These are phyloP conservation scores for Herpetospermum pedunculosum DNA, from an alignment of 306 rosid genomes.

Conservation along the genomic window DNA sequence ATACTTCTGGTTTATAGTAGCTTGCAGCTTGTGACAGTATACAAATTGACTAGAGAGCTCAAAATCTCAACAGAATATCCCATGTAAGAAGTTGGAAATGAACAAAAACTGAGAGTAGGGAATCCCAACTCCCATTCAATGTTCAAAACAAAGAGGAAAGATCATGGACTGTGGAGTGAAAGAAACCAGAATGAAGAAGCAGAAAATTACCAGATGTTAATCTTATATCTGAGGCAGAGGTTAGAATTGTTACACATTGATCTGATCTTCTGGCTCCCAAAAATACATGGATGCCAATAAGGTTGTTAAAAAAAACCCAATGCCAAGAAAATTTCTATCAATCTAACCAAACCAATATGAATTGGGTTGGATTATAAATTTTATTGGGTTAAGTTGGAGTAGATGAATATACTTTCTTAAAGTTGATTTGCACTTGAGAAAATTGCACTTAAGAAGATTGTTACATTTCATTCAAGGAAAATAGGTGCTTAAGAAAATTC, in stretches of 20 bases:
- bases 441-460: too few species aligned
- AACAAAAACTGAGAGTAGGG: not conserved
- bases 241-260: not conserved
- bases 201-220: not conserved
- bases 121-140: not conserved
- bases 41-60: not conserved
- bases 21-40: not conserved
- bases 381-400: not conserved
- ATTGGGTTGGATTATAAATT: not conserved
- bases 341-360: not conserved
- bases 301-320: not conserved
- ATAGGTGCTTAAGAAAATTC: too few species aligned
- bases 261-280: not conserved
- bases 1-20: not conserved
- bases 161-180: not conserved
- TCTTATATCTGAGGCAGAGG: not conserved
- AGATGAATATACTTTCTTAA: not conserved
- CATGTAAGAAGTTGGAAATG: not conserved
- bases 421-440: not conserved
- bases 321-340: not conserved
- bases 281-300: not conserved
- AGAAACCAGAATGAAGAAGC: not conserved
- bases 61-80: not conserved
- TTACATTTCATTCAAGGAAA: too few species aligned
- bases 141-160: not conserved